phyloP scores from a whole-genome alignment of 345 rosid species.

The Eucalyptus pumila region DNA sequence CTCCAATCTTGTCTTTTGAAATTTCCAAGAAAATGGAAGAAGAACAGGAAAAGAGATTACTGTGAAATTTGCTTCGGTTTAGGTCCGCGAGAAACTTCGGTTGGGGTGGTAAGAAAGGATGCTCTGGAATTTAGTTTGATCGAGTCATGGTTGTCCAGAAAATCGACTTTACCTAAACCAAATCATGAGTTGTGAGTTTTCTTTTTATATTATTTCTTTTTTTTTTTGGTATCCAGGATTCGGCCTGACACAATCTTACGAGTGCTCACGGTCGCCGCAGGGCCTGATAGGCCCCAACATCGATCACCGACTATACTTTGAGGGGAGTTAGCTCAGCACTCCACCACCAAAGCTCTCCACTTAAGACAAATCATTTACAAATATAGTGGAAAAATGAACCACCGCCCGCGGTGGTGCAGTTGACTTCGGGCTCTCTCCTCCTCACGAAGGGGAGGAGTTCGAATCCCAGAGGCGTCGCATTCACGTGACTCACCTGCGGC shows the following conservation, averaged over 20 bases:
- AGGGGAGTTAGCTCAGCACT: too few relatives aligned
- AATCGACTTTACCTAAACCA: not conserved
- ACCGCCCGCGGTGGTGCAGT: fast-evolving
- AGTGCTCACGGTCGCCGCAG: too few relatives aligned
- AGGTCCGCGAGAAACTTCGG: not conserved
- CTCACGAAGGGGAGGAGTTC: too few relatives aligned
- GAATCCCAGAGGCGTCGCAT: too few relatives aligned
- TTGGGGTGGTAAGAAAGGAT: not conserved
- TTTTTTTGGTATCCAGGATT: not conserved
- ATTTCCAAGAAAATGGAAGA: not conserved
- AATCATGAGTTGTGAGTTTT: not conserved
- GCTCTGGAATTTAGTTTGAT: not conserved
- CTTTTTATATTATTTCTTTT: not conserved
- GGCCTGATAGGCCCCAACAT: too few relatives aligned
- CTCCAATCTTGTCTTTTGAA: not conserved
- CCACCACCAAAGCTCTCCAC: too few relatives aligned
- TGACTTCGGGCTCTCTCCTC: too few relatives aligned
- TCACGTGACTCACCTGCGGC: too few relatives aligned
- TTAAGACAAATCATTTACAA: not conserved
- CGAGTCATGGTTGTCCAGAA: not conserved
- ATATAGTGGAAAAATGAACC: not conserved
- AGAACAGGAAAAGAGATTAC: not conserved
- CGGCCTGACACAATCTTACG: too few relatives aligned
- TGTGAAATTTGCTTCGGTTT: not conserved
- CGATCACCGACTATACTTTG: too few relatives aligned